phyloP scores from a whole-genome alignment of 257 asterid species.

The Primulina tabacum region DNA sequence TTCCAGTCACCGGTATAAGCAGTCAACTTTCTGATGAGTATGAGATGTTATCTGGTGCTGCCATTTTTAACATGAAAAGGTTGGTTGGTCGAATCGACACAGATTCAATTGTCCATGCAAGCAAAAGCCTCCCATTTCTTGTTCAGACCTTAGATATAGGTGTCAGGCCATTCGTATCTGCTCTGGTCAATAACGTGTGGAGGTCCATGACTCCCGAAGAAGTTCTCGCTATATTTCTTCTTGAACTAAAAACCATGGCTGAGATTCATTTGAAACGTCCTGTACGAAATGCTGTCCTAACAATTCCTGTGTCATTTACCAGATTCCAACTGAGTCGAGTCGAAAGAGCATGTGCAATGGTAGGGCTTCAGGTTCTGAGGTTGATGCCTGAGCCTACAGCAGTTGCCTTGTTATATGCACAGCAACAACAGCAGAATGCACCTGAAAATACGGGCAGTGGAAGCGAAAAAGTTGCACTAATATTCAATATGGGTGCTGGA shows the following conservation, averaged over 20 bases:
- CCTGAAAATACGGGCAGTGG: conserved; percentile 61
- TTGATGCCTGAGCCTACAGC: conserved; percentile 94
- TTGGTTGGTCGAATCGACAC: conserved; percentile 78
- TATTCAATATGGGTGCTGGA: conserved; percentile 94
- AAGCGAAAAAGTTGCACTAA: conserved; percentile 63
- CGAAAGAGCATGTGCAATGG: conserved; percentile 91
- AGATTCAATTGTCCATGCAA: conserved; percentile 70
- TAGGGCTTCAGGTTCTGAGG: conserved; percentile 80
- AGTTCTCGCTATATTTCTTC: conserved; percentile 75
- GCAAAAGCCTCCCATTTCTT: conserved; percentile 79
- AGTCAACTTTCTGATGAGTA: conserved; percentile 61
- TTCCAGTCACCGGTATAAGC: conserved; percentile 69
- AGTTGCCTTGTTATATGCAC: conserved; percentile 78
- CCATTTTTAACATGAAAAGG: conserved; percentile 77
- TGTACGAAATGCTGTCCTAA: conserved; percentile 53
- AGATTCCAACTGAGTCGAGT: conserved; percentile 75
- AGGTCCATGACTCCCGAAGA: conserved; percentile 87
- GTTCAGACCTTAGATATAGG: conserved; percentile 77
- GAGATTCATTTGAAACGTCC: conserved; percentile 62
- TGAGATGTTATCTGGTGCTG: conserved; percentile 78
- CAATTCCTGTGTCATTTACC: conserved; percentile 74
- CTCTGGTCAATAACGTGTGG: conserved; percentile 76
- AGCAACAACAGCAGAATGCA: conserved; percentile 56
- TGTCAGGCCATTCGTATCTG: conserved; percentile 77
- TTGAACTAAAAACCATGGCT: conserved; percentile 68